Percentiles rank a stretch among this genome's conserved stretches.
Evolutionary conservation across 495 filamentous ascomycete genomes (phyloP).

Genomic region (Trichoderma reesei): DNA sequence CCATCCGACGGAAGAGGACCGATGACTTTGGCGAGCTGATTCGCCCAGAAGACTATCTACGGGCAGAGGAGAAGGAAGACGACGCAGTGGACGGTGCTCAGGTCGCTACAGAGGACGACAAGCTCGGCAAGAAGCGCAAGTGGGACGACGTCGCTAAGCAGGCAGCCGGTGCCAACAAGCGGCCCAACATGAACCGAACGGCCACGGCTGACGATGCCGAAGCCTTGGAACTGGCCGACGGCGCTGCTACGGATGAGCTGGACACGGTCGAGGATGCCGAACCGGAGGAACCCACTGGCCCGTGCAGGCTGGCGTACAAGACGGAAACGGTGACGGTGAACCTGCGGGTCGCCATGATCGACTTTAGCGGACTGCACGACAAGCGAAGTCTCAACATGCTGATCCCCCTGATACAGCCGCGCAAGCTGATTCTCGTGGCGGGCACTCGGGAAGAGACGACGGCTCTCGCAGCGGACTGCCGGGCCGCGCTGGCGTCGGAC

Average conservation of each 20-base stretch:
- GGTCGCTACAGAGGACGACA: conserved; percentile 42
- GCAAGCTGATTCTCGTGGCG: conserved; percentile 82
- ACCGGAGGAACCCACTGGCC: conserved; percentile 52
- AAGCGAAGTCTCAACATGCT: conserved; percentile 88
- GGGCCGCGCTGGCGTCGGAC: conserved; percentile 52
- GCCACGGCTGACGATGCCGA: conserved; percentile 33
- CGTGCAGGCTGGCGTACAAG: conserved; percentile 60
- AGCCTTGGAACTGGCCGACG: conserved; percentile 28
- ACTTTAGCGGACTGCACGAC: conserved; percentile 88
- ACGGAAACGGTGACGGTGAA: conserved; percentile 53
- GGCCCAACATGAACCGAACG: conserved; percentile 26
- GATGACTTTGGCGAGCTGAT: conserved; percentile 95
- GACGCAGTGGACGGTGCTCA: conserved; percentile 41
- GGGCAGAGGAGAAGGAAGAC: conserved; percentile 85
- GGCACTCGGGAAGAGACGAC: conserved; percentile 70
- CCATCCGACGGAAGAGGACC: conserved; percentile 63
- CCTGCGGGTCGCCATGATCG: conserved; percentile 72
- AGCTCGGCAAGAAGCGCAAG: conserved; percentile 84
- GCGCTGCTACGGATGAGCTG: conserved; percentile 37
- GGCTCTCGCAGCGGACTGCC: conserved; percentile 68
- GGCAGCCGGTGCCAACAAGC: conserved; percentile 27
- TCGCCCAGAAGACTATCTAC: conserved; percentile 84
- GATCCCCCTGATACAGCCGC: conserved; percentile 85
- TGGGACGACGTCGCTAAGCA: conserved; percentile 65
- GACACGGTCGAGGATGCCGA: conserved; percentile 47